Evolutionary conservation across 2,329 filamentous ascomycete genomes (phyloP), one percentile per base, ranked within the genome.

Genomic region (Ilyonectria mors-panacis): DNA sequence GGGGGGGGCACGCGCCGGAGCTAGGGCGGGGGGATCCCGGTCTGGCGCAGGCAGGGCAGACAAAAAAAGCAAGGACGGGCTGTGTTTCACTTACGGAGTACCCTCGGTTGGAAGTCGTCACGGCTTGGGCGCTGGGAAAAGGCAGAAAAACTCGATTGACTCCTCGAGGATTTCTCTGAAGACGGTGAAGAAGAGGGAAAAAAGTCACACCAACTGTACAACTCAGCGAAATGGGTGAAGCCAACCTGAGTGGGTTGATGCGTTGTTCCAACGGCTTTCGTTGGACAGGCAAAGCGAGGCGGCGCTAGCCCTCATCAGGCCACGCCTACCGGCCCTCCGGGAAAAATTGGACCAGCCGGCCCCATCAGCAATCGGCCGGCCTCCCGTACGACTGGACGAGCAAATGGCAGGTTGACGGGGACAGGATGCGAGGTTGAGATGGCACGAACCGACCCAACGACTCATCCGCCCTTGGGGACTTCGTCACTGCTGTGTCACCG

Each of bases 241-340:
- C 28, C 30, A 53, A 33, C 28, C 50, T 19, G 17, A 58, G 58
- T 65, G 63, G 54, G 26, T 61, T 61, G 58, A 61, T 66, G 63
- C 47, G 63, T 65, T 66, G 63, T 66, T 58, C 57, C 63, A 61
- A 66, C 63, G 44, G 51, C 19, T 58, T 50, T 66, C 63, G 63
- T 61, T 66, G 63, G 63, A 61, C 53, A 39, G 37, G 44, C 23
- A 33, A 53, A 51, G 59, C n/a, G 30, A 55, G 55, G 17, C 23
- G 26, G 5, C 23, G 47, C 58, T 56, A 66, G 48, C 6, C 44
- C 58, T 13, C 15, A 61, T 47, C 26, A 45, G 53, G 57, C n/a
- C n/a, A 35, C 17, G 26, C 23, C 6, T 53, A 57, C 57, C 51
- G 63, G 47, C 35, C 51, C 12, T 44, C 35, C 45, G 63, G 58